phyloP scores from a whole-genome alignment of 495 filamentous ascomycete genomes.

The Ramalina intermedia region DNA sequence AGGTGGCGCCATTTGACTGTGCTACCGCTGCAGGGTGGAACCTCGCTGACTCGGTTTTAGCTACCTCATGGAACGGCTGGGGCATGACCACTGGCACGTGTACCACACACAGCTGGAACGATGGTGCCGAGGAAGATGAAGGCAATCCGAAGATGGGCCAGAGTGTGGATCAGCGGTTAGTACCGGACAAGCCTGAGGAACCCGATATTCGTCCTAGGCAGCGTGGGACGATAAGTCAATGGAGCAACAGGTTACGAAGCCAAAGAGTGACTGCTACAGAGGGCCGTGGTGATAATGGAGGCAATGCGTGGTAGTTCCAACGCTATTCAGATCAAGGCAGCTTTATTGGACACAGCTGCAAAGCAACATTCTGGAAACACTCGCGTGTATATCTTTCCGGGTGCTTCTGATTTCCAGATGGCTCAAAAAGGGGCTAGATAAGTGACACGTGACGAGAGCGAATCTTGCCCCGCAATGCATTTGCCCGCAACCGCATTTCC shows the following conservation, averaged over 20 bases:
- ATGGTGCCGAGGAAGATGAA: constrained; percentile 47
- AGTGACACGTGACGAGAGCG: too few species aligned
- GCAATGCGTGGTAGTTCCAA: background rate
- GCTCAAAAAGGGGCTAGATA: too few species aligned
- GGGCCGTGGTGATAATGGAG: constrained; percentile 15
- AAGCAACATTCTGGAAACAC: too few species aligned
- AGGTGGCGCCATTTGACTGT: constrained; percentile 16
- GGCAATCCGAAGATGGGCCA: constrained; percentile 44
- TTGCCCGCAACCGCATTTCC: too few species aligned
- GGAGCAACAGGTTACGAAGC: constrained; percentile 12
- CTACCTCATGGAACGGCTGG: constrained; percentile 68
- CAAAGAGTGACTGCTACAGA: constrained; percentile 9
- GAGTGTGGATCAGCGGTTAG: constrained; percentile 37
- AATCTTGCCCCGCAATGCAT: too few species aligned
- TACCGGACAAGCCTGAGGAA: constrained; percentile 16
- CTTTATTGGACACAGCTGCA: too few species aligned
- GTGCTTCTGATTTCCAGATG: too few species aligned
- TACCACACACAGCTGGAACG: constrained; percentile 64
- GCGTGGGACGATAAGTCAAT: background rate
- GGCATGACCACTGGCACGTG: constrained; percentile 56
- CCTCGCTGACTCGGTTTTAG: constrained; percentile 24
- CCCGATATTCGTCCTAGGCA: constrained; percentile 11
- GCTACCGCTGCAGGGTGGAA: background rate
- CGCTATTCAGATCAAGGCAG: too few species aligned
- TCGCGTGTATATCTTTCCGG: too few species aligned